Base-by-base conservation (phyloP, 2,329 filamentous ascomycete species). In the Aspergillus nomiae region DNA sequence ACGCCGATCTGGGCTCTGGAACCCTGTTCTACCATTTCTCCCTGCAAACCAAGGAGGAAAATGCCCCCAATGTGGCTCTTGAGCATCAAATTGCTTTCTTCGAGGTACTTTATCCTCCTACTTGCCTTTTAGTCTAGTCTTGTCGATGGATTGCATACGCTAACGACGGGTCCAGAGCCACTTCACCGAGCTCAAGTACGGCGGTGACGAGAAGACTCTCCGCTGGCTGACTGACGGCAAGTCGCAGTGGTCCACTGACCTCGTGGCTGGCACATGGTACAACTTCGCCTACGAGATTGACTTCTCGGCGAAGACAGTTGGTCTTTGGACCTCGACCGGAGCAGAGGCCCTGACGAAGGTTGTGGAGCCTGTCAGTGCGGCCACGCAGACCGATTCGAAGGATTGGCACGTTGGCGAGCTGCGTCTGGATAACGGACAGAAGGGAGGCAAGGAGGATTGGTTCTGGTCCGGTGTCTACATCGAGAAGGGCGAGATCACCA, bases 231-330 rank as follows among this genome's bases (percentile, higher is more conserved):
- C 87, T 11, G 82, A 82, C 63, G 84, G 87, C 19, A 78, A 83
- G 68, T 84, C 83, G 56, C 80, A 90, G 69, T 92, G 89, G 89
- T 85, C 84, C 69, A 82, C 83, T 1, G 81, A 85, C 65, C 88
- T 89, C 75, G 82, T 82, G 59, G 81, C 89, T 1, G 86, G 83
- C 46, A 85, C 88, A 12, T 92, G 90, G 90, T 89, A 92, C 76
- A 92, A 92, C 73, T 83, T 91, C 70, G 90, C 89, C 55, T 92
- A 91, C 71, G 89, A 88, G 74, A 90, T 91, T 64, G 85, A 92
- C 79, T 92, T 92, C 70, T 77, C 76, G 19, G 84, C 80, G 45
- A 80, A 83, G 67, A 86, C 83, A 6, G 88, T 92, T 34, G 85
- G 84, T 14, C 87, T 92, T 77, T 92, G 88, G 85, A 88, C 91